phyloP scores from a whole-genome alignment of 2,329 filamentous ascomycete genomes.

The Aspergillus sclerotialis region DNA sequence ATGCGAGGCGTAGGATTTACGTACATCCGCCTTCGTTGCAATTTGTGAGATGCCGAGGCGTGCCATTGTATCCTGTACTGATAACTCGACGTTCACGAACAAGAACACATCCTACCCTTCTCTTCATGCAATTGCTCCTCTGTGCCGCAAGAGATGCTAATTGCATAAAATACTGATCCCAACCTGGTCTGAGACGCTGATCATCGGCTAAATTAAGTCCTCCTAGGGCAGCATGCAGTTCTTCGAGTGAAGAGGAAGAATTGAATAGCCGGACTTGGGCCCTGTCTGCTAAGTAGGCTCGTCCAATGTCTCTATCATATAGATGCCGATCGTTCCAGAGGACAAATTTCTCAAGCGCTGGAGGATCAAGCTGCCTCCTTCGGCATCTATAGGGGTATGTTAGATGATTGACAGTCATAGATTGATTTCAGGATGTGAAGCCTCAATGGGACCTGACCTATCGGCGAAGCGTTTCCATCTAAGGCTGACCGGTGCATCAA shows the following conservation, averaged over 20 bases:
- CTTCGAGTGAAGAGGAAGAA: constrained; percentile 62
- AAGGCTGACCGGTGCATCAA: constrained; percentile 80
- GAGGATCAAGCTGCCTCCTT: constrained; percentile 41
- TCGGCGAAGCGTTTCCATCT: constrained; percentile 73
- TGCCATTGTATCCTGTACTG: constrained; percentile 95
- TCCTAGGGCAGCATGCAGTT: constrained; percentile 65
- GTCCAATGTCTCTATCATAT: constrained; percentile 58
- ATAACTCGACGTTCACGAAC: constrained; percentile 82
- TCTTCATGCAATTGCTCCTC: constrained; percentile 96
- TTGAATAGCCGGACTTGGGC: constrained; percentile 85
- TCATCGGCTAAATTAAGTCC: constrained; percentile 70
- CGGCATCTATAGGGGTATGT: constrained; percentile 37
- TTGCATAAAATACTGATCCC: constrained; percentile 98
- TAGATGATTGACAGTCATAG: constrained; percentile 4
- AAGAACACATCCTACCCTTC: constrained; percentile 88
- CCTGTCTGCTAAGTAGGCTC: constrained; percentile 70
- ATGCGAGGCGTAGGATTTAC: constrained; percentile 2
- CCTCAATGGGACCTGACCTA: constrained; percentile 39
- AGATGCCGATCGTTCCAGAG: constrained; percentile 65
- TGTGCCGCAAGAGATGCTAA: constrained; percentile 86
- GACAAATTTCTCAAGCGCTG: constrained; percentile 53
- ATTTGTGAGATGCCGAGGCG: constrained; percentile 80
- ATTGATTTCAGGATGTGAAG: too few species aligned
- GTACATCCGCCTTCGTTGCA: constrained; percentile 86
- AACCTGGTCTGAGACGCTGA: constrained; percentile 74